phyloP scores from a whole-genome alignment of 768 basidiomycete genomes.

The Suillus fuscotomentosus region DNA sequence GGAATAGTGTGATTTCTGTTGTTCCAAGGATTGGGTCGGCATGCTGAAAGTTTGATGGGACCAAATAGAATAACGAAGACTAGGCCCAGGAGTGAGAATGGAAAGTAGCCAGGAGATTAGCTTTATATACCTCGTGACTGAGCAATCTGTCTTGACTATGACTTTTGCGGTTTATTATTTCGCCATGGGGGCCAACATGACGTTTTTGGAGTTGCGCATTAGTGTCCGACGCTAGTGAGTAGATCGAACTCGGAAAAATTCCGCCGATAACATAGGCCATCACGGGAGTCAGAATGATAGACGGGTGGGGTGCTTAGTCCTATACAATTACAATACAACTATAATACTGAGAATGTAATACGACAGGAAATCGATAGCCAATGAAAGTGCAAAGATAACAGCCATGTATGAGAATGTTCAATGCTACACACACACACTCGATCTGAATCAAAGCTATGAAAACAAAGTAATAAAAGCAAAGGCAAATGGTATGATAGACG shows the following conservation, averaged over 20 bases:
- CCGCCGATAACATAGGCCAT: not conserved
- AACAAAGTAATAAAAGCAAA: slow-evolving; percentile 20
- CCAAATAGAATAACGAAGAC: not conserved
- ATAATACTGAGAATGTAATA: slow-evolving; percentile 20
- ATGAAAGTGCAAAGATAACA: slow-evolving; percentile 11
- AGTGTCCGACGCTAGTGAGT: not conserved
- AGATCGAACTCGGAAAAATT: no score
- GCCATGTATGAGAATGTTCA: not conserved
- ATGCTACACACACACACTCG: slow-evolving; percentile 34
- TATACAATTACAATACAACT: slow-evolving; percentile 30
- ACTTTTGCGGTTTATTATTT: not conserved
- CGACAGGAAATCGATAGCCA: slow-evolving; percentile 20
- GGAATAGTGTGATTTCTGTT: slow-evolving; percentile 13
- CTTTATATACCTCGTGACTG: not conserved
- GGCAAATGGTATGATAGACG: slow-evolving; percentile 27
- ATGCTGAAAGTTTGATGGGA: not conserved
- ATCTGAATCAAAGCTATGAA: slow-evolving; percentile 19
- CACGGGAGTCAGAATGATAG: not conserved
- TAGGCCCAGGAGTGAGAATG: not conserved
- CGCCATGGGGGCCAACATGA: not conserved
- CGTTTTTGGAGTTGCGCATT: slow-evolving; percentile 1
- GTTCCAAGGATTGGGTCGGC: slow-evolving; percentile 7
- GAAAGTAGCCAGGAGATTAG: no score
- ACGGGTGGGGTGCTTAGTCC: not conserved
- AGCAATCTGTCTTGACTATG: not conserved